Percentiles rank a stretch among this genome's conserved stretches.
Conservation (phyloP, 2,329 filamentous ascomycete species). For the Fusarium oligoseptatum region DNA sequence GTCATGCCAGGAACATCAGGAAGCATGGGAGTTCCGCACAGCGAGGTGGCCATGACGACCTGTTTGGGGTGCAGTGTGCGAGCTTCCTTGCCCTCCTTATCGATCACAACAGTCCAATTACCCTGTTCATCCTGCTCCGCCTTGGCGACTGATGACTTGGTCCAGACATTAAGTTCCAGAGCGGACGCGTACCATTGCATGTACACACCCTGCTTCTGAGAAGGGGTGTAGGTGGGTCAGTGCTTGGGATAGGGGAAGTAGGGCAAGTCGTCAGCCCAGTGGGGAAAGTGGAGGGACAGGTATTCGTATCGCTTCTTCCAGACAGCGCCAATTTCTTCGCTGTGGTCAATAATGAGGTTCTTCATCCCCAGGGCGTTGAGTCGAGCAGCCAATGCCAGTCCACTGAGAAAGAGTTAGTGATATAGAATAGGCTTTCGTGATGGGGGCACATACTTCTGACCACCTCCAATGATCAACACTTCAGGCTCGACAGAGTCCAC, state of each 20-base stretch:
- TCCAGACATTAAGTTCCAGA: conserved; percentile 76
- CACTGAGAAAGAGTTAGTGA: conserved; percentile 30
- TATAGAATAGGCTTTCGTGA: neutral
- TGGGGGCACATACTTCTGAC: conserved; percentile 41
- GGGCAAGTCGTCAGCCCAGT: conserved; percentile 70
- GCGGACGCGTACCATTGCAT: conserved; percentile 72
- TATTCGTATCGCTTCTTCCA: conserved; percentile 71
- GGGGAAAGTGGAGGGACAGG: conserved; percentile 73
- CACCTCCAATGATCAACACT: conserved; percentile 67
- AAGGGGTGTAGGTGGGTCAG: conserved; percentile 77
- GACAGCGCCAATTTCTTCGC: conserved; percentile 62
- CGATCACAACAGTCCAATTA: conserved; percentile 66
- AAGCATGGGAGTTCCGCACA: conserved; percentile 10
- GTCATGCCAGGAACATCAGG: conserved; percentile 12
- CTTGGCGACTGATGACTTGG: conserved; percentile 35
- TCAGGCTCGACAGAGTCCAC: conserved; percentile 57
- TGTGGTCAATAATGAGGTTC: conserved; percentile 60
- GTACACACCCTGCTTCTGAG: conserved; percentile 75
- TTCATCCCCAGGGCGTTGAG: conserved; percentile 61
- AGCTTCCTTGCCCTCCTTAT: conserved; percentile 28
- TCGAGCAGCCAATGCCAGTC: conserved; percentile 60
- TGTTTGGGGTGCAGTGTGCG: conserved; percentile 27
- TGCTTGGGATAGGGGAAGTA: conserved; percentile 71
- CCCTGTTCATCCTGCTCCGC: conserved; percentile 53
- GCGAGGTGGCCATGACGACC: conserved; percentile 19